These are phyloP conservation scores for Phyllachora maydis DNA, from an alignment of 2,329 filamentous ascomycete genomes.

Conservation along the genomic window DNA sequence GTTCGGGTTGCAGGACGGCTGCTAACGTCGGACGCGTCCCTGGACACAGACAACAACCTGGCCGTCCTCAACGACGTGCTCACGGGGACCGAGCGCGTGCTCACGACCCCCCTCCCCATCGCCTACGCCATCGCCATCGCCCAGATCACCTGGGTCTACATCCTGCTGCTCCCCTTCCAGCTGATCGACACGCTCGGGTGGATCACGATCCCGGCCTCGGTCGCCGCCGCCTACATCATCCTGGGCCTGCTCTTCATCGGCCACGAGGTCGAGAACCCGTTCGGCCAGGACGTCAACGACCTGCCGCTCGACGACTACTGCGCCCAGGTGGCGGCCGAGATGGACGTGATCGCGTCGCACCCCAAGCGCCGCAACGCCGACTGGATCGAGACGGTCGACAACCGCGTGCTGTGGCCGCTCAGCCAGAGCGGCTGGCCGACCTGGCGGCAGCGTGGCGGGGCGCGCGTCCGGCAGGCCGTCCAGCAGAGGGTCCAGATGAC, in stretches of 20 bases:
- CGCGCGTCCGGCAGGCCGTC: constrained; percentile 21
- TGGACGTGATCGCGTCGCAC: constrained; percentile 39
- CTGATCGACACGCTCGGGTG: constrained; percentile 37
- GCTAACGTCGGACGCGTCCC: background rate
- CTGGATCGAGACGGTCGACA: constrained; percentile 20
- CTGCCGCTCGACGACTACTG: constrained; percentile 45
- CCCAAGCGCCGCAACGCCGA: constrained; percentile 26
- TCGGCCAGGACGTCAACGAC: constrained; percentile 49
- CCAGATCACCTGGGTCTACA: constrained; percentile 61
- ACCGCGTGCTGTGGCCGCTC: constrained; percentile 18
- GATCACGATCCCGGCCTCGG: constrained; percentile 49
- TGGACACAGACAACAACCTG: constrained; percentile 17
- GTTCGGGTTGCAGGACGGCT: background rate
- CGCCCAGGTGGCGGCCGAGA: constrained; percentile 38
- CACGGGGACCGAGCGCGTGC: constrained; percentile 48
- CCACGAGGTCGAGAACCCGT: constrained; percentile 49
- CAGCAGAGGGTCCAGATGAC: too few relatives aligned
- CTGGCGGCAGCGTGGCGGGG: constrained; percentile 24
- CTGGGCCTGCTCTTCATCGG: constrained; percentile 47
- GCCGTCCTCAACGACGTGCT: constrained; percentile 42
- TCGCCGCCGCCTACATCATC: constrained; percentile 51
- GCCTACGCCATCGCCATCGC: constrained; percentile 58
- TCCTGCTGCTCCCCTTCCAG: constrained; percentile 53
- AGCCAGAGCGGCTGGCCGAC: constrained; percentile 21
- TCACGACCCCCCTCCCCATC: constrained; percentile 50